A percentile compares a stretch with the other conserved stretches of the same genome.
Evolutionary conservation across 345 rosid genomes (phyloP).

Genomic region (Salix suchowensis): DNA sequence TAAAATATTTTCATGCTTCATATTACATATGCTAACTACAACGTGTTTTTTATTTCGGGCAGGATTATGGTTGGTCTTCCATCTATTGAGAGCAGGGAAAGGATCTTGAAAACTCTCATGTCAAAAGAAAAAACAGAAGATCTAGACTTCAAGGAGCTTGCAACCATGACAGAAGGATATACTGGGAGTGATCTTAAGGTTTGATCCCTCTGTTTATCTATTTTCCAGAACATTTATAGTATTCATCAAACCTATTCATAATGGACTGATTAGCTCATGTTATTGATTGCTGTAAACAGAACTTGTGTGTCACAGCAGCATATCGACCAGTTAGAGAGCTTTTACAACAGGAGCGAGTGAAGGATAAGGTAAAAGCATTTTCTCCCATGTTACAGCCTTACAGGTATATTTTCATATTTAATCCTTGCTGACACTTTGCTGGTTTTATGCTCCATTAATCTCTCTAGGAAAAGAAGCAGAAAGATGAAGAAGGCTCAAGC

Average conservation of each 20-base stretch:
- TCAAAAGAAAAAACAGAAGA: conserved; percentile 70
- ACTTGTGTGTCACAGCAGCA: conserved; percentile 90
- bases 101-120: conserved; percentile 77
- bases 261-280: conserved; percentile 10
- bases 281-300: conserved; percentile 48
- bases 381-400: not conserved
- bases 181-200: conserved; percentile 99
- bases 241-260: not conserved
- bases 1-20: not conserved
- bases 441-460: conserved; percentile 5
- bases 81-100: conserved; percentile 70
- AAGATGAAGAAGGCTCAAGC: conserved; percentile 55
- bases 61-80: conserved; percentile 98
- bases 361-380: conserved; percentile 50
- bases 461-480: conserved; percentile 60
- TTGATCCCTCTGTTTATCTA: conserved; percentile 18
- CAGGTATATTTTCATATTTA: not conserved
- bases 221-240: not conserved
- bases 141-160: conserved; percentile 85
- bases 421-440: not conserved
- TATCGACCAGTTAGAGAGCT: conserved; percentile 93
- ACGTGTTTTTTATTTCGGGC: conserved; percentile 19
- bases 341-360: conserved; percentile 71
- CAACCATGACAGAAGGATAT: conserved; percentile 84
- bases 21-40: not conserved